A percentile compares a stretch with the other conserved stretches of the same genome.
These are phyloP conservation scores for Chondrostereum purpureum DNA, from an alignment of 1,284 basidiomycete genomes.

Conservation along the genomic window DNA sequence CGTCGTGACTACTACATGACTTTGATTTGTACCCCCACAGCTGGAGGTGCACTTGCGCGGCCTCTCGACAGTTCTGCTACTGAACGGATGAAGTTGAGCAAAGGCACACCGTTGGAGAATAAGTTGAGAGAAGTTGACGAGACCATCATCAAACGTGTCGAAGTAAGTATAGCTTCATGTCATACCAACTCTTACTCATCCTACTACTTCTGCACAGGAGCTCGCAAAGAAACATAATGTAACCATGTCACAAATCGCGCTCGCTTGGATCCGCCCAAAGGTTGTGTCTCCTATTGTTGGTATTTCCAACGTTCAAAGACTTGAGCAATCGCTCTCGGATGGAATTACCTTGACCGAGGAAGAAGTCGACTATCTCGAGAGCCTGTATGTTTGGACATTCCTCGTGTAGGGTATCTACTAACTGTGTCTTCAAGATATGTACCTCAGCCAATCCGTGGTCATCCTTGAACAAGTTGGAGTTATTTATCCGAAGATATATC, in stretches of 20 bases:
- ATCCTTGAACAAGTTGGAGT: no score
- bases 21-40: no score
- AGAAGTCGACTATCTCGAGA: constrained; percentile 9
- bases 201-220: no score
- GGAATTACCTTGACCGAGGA: constrained; percentile 20
- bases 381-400: constrained; percentile 7
- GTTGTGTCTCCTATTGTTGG: constrained; percentile 16
- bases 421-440: neutral
- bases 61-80: neutral
- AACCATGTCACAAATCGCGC: constrained; percentile 11
- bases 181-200: no score
- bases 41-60: constrained; percentile 2
- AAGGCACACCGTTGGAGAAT: neutral
- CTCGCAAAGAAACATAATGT: constrained; percentile 9
- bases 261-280: constrained; percentile 9
- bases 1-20: no score
- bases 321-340: constrained; percentile 9
- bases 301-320: constrained; percentile 14
- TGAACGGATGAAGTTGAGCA: neutral
- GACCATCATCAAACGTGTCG: neutral
- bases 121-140: constrained; percentile 1
- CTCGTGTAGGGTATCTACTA: no score
- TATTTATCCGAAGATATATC: no score
- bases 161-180: no score
- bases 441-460: neutral